Base-by-base conservation (phyloP, 148 eudicot species). In the Arctostaphylos glauca region DNA sequence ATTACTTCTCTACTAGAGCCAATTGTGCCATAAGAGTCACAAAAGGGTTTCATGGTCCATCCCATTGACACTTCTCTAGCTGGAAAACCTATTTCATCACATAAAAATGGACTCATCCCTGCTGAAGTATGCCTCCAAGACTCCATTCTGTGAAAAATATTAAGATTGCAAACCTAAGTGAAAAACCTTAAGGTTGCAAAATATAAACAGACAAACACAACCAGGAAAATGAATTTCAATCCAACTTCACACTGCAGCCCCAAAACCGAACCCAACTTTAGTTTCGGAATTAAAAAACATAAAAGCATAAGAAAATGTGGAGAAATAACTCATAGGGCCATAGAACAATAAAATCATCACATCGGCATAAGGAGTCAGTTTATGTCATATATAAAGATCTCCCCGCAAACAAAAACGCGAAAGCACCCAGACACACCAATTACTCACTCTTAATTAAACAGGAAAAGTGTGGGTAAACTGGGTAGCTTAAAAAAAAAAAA, bases 111-210 rank as follows among this genome's bases (percentile, higher is more conserved):
- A 53, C 78, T 77, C 79, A 76, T 84, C 73, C 50, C 86, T 78
- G 83, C 87, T 83, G 87, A 83, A 67, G 83, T 18, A 81, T 79
- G 78, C 68, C 78, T 84, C 89, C 92, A 89, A 81, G 86, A 86
- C 80, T 90, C 92, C 91, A 90, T 86, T 31, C 74, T 50, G 44
- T 67, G 58, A 23, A 67, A 46, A 66, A 4, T 3, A 66, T 41
- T 66, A 66, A 4, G 15, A 23, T 64, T 66, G 66, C 6, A 60
- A 60, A 7, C 66, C 66, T 8, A 8, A 7, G 25, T 60, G 71
- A 5, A 12, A 66, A 66, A 66, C 71, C 1, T 25, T 25, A 4
- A 62, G 68, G 68, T 66, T 60, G 16, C 2, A 66, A 25, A 66
- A 66, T 66, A 13, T 66, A 66, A 66, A 25, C 2, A 10, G 16